These are phyloP conservation scores for Paraurostyla sp. DNA, from an alignment of 73 alveolate genomes.

Conservation along the genomic window DNA sequence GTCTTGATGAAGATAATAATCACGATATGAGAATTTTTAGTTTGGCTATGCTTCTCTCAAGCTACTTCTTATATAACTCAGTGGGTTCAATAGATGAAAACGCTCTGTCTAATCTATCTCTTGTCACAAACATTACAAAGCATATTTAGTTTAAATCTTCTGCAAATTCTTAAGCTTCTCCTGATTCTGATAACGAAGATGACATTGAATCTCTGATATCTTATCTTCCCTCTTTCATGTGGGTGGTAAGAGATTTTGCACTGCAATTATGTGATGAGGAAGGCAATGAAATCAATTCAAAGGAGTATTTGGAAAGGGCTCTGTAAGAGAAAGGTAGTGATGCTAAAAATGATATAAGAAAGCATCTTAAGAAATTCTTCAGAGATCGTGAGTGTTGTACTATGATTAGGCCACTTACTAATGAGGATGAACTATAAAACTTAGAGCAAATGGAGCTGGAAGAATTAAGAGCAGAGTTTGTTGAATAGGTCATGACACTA, in stretches of 20 bases:
- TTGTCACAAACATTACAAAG: slow-evolving; percentile 91
- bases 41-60: slow-evolving; percentile 88
- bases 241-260: slow-evolving; percentile 99
- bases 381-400: slow-evolving; percentile 93
- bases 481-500: slow-evolving; percentile 75
- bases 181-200: slow-evolving; percentile 69
- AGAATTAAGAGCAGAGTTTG: slow-evolving; percentile 81
- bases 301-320: slow-evolving; percentile 80
- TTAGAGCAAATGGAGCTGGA: slow-evolving; percentile 78
- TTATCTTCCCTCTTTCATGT: slow-evolving; percentile 95
- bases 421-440: slow-evolving; percentile 86
- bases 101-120: slow-evolving; percentile 87
- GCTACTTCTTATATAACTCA: slow-evolving; percentile 88
- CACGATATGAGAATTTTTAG: slow-evolving; percentile 97
- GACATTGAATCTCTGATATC: slow-evolving; percentile 89
- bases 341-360: slow-evolving; percentile 86
- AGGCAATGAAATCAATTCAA: slow-evolving; percentile 93
- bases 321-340: slow-evolving; percentile 74
- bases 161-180: slow-evolving; percentile 69
- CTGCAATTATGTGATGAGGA: slow-evolving; percentile 93
- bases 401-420: slow-evolving; percentile 89
- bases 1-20: slow-evolving; percentile 95
- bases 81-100: slow-evolving; percentile 96
- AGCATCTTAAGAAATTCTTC: slow-evolving; percentile 86
- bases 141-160: slow-evolving; percentile 79